These are phyloP conservation scores for Protomyces pachydermus DNA, from an alignment of 1,139 yeast species.

Conservation along the genomic window DNA sequence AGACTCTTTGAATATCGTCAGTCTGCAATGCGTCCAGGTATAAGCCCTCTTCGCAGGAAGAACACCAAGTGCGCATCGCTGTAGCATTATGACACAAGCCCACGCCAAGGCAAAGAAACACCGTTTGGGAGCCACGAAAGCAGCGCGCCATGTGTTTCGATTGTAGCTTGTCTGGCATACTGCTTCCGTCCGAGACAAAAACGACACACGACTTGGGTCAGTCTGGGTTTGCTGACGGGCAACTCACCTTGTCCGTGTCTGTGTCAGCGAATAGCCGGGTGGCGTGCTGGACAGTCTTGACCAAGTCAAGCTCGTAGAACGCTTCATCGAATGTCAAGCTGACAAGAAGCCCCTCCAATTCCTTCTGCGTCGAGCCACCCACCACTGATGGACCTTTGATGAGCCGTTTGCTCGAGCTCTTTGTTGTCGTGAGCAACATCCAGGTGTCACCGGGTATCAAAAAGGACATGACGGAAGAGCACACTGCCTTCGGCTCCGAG, in stretches of 20 bases:
- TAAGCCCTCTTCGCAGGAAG: neutral
- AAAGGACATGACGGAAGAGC: neutral
- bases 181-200: neutral
- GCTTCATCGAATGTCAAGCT: neutral
- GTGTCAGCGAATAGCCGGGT: neutral
- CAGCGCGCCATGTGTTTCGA: neutral
- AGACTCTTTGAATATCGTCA: neutral
- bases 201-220: neutral
- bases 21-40: neutral
- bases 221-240: neutral
- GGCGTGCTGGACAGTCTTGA: neutral
- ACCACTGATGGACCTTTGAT: neutral
- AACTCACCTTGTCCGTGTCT: neutral
- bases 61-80: neutral
- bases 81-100: neutral
- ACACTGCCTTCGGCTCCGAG: neutral
- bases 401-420: neutral
- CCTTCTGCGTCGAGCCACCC: neutral
- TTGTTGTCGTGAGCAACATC: neutral
- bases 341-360: neutral
- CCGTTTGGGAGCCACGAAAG: neutral
- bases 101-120: neutral
- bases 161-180: neutral
- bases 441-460: neutral
- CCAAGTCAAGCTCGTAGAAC: neutral